Conservation (phyloP, 768 basidiomycete species). For the Galerina sulciceps region DNA sequence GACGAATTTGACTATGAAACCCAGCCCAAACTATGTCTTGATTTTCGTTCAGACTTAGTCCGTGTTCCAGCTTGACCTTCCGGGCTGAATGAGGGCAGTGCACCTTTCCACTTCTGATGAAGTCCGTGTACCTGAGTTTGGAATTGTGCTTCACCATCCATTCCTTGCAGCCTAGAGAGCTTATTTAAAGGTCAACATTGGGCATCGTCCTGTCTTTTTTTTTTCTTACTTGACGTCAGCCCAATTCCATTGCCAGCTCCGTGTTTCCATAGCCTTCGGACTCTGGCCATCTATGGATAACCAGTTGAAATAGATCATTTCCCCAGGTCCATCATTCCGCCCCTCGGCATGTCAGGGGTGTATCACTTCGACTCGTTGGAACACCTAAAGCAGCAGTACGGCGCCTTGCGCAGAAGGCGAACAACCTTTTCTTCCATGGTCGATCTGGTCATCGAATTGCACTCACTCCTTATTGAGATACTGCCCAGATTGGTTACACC, state of each 20-base stretch:
- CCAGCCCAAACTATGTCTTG: too few species aligned
- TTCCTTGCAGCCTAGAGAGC: constrained; percentile 3
- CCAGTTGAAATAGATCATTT: constrained; percentile 19
- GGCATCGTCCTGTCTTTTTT: neutral
- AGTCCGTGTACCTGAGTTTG: constrained; percentile 15
- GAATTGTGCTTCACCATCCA: constrained; percentile 4
- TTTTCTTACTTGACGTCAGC: constrained; percentile 2
- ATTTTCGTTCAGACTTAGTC: too few species aligned
- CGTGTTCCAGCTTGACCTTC: too few species aligned
- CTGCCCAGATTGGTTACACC: constrained; percentile 15
- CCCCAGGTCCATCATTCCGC: constrained; percentile 13
- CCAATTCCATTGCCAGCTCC: neutral
- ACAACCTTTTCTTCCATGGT: constrained; percentile 1
- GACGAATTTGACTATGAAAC: too few species aligned
- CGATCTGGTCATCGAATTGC: constrained; percentile 5
- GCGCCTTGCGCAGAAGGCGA: constrained; percentile 5
- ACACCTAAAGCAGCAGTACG: constrained; percentile 12
- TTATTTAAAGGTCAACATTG: constrained; percentile 15
- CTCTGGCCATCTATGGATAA: neutral
- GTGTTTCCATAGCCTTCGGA: too few species aligned
- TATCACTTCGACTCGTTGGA: constrained; percentile 3
- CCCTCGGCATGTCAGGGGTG: constrained; percentile 22
- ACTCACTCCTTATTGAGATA: constrained; percentile 19
- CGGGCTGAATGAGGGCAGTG: too few species aligned
- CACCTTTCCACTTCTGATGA: constrained; percentile 5